Base-by-base conservation (phyloP, 2,329 filamentous ascomycete species). In the Aureobasidium sp. region DNA sequence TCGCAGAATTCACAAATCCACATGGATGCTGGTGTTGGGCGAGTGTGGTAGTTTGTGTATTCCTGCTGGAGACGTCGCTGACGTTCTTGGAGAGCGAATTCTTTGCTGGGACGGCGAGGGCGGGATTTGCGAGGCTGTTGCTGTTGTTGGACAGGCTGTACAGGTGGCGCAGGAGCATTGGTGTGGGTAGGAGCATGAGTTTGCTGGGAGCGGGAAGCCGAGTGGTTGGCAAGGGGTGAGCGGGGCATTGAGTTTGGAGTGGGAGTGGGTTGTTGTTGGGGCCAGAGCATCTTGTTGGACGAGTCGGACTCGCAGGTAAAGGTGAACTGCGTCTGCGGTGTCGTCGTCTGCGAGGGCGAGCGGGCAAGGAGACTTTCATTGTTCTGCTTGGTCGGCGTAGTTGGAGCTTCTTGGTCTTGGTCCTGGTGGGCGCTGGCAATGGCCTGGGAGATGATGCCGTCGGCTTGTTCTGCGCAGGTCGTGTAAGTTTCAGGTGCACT, bases 1-100 rank as follows among this genome's bases (percentile, higher is more conserved):
- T 99, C 94, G 78, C 94, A 99, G 73, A 97, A 97, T 70, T 97
- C 90, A 76, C 94, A 99, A 51, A 97, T 91, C 90, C 92, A 97
- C 56, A 91, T 83, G 64, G 96, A 90, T 66, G 90, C 88, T 1
- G 78, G 73, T 20, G 76, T 78, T 0, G 89, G 88, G 1, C 89
- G 88, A 69, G 89, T 87, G 68, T 89, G 86, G 65, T 84, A 85
- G 73, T 94, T 95, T 62, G 84, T 82, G 66, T 89, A 87, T 68
- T 89, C 84, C 64, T 94, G 89, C 70, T 90, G 83, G 51, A 89
- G 83, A 63, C 88, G 87, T 7, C 94, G 88, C 66, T 91, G 85
- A 27, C 86, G 85, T 29, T 91, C 92, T 63, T 91, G 90, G 64
- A 85, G 76, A 1, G 84, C 79, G 66, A 94, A 89, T 52, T 93